Base-by-base conservation (phyloP, 139 green algal species). In the Trebouxia sp. region DNA sequence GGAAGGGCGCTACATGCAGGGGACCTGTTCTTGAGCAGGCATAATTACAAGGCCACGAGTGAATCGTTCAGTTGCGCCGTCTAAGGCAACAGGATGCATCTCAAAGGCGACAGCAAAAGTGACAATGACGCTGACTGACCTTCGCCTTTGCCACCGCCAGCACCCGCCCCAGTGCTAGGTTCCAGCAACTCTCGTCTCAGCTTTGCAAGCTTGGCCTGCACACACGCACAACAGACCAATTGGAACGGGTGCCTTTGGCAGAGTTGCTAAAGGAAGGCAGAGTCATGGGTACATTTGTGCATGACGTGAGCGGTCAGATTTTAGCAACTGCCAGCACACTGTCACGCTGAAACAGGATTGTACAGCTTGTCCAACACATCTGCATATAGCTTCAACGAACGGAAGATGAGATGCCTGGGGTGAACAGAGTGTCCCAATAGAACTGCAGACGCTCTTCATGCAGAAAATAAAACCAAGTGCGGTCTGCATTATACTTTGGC, bases 121-220 rank as follows among this genome's bases (percentile, higher is more conserved):
- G 15, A n/a, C n/a, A n/a, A n/a, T n/a, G n/a, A n/a, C n/a, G n/a
- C n/a, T n/a, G n/a, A n/a, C 15, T 0, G 65, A 90, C 88, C 90
- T 28, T 94, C 91, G 42, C 95, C 95, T 38, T 91, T 92, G 12
- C 88, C 95, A 2, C 87, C 91, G 3, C 94, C 94, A 26, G 92
- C 97, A 14, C 92, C 91, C 5, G 76, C 84, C 11, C 88, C 87
- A 26, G 82, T 79, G 24, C 55, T 80, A 2, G 91, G 94, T 50
- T 98, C 96, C 56, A 99, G 83, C 55, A 99, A 86, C 78, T 99
- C 96, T 69, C 96, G 82, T 41, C 94, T 83, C 37, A 99, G 88
- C 91, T 99, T 99, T 28, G 97, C 97, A 9, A 99, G 87, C 86
- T 99, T 99, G 67, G 97, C 96, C 92, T 98, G 92, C 43, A 90